These are phyloP conservation scores for Spathaspora gorwiae DNA, from an alignment of 805 yeast species.

Conservation along the genomic window DNA sequence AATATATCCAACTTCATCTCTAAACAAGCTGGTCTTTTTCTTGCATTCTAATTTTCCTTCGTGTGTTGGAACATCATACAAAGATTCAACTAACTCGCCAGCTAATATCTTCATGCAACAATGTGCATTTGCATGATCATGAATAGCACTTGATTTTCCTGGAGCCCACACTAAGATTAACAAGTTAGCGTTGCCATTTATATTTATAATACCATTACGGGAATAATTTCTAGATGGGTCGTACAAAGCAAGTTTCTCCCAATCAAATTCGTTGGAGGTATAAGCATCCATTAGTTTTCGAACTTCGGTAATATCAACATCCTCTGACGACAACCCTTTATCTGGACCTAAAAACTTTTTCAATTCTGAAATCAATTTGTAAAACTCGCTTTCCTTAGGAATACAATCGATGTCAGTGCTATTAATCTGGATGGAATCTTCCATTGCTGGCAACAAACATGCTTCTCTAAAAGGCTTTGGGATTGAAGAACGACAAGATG, in stretches of 20 bases:
- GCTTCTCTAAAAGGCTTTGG: too few species aligned
- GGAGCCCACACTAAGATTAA: conserved; percentile 70
- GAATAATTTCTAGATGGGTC: conserved; percentile 50
- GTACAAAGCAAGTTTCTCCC: conserved; percentile 54
- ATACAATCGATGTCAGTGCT: conserved; percentile 6
- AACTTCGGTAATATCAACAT: conserved; percentile 49
- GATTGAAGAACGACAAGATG: neutral
- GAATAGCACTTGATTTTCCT: conserved; percentile 57
- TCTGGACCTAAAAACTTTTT: conserved; percentile 22
- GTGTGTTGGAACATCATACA: conserved; percentile 46
- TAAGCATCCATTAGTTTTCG: conserved; percentile 45
- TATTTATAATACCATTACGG: conserved; percentile 69
- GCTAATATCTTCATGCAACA: conserved; percentile 67
- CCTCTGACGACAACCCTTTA: conserved; percentile 38
- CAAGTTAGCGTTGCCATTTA: conserved; percentile 67
- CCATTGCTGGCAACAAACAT: conserved; percentile 2
- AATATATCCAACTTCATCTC: conserved; percentile 58
- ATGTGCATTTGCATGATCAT: conserved; percentile 74
- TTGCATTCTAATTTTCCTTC: conserved; percentile 23
- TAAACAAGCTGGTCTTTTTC: conserved; percentile 22
- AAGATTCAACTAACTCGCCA: conserved; percentile 54
- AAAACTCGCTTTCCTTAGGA: conserved; percentile 14
- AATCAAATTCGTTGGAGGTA: conserved; percentile 45
- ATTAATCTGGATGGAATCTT: conserved; percentile 5
- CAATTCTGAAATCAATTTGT: conserved; percentile 24